Evolutionary conservation across 2,329 filamentous ascomycete genomes (phyloP).

Genomic region (Alternaria longipes): DNA sequence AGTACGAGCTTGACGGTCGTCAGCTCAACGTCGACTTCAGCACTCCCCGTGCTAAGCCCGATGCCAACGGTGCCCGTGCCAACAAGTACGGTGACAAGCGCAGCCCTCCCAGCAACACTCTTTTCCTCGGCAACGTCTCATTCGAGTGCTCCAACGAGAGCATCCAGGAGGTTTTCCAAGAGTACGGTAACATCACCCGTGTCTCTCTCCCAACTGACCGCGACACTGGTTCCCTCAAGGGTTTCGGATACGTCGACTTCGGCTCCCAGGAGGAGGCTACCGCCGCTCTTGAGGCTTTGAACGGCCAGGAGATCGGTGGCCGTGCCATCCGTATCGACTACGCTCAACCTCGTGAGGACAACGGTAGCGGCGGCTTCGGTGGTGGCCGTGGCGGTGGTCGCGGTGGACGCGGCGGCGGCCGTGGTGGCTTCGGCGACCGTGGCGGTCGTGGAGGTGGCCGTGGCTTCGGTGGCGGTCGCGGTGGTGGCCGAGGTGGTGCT

Average conservation of each 20-base stretch:
- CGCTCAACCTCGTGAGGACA: conserved; percentile 71
- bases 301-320: conserved; percentile 75
- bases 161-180: conserved; percentile 77
- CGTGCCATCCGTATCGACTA: conserved; percentile 86
- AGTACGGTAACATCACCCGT: conserved; percentile 75
- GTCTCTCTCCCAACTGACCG: conserved; percentile 89
- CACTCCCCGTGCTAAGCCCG: conserved; percentile 68
- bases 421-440: conserved; percentile 61
- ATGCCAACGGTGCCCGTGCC: conserved; percentile 62
- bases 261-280: conserved; percentile 83
- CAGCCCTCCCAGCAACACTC: conserved; percentile 82
- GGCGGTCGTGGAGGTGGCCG: conserved; percentile 60
- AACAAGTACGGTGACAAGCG: conserved; percentile 78
- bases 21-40: conserved; percentile 81
- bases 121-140: conserved; percentile 91
- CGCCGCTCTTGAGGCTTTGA: conserved; percentile 73
- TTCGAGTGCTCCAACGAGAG: conserved; percentile 83
- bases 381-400: conserved; percentile 59
- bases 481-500: conserved; percentile 57
- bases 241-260: conserved; percentile 92
- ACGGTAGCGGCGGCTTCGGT: conserved; percentile 64
- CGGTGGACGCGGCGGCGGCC: conserved; percentile 54
- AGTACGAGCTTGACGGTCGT: conserved; percentile 76
- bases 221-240: conserved; percentile 85
- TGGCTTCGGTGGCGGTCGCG: conserved; percentile 57